These are phyloP conservation scores for Alternaria panax DNA, from an alignment of 2,329 filamentous ascomycete genomes.

Conservation along the genomic window DNA sequence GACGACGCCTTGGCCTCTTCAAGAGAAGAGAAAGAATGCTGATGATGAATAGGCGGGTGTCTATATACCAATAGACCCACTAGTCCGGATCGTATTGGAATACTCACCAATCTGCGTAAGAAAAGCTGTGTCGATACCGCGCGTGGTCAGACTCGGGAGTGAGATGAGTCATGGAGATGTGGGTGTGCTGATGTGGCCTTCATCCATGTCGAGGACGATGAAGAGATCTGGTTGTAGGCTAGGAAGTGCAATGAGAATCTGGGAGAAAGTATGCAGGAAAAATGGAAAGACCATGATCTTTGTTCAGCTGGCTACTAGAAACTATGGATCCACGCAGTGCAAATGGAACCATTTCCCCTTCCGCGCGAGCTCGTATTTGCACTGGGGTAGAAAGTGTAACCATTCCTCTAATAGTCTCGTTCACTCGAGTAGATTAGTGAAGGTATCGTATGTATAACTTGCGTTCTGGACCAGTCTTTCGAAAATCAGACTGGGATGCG, in stretches of 20 bases:
- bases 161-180: conserved; percentile 22
- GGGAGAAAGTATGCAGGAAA: not conserved
- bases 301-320: not conserved
- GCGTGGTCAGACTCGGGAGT: conserved; percentile 15
- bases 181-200: conserved; percentile 22
- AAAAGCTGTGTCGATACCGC: conserved; percentile 15
- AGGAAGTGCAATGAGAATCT: conserved; percentile 4
- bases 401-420: not conserved
- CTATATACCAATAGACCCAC: conserved; percentile 9
- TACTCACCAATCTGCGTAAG: conserved; percentile 16
- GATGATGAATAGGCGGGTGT: conserved; percentile 15
- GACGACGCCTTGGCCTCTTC: conserved; percentile 17
- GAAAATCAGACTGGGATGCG: not conserved
- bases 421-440: not conserved
- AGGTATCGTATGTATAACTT: not conserved
- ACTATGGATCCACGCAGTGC: not conserved
- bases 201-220: conserved; percentile 21
- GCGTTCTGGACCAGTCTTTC: not conserved
- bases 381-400: not conserved
- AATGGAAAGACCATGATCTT: conserved; percentile 8
- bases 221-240: conserved; percentile 1
- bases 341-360: not conserved
- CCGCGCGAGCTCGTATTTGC: not conserved
- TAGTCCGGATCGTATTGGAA: not conserved
- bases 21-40: conserved; percentile 12